Percentiles rank a stretch among this genome's conserved stretches.
phyloP scores from a whole-genome alignment of 371 early-diverging fungal genomes.

The Mortierella sp. region DNA sequence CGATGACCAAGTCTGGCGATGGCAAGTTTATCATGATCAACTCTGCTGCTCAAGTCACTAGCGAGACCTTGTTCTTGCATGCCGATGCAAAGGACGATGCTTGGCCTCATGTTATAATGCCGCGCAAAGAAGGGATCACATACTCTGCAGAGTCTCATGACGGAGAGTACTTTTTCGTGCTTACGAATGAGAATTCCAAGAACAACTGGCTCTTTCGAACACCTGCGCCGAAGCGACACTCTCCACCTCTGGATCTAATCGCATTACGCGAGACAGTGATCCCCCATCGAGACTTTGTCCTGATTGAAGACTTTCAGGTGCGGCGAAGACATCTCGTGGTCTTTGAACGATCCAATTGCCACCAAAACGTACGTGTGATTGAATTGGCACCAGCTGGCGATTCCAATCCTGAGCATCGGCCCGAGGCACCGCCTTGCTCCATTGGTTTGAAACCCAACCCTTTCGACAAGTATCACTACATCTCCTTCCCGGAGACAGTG shows the following conservation, averaged over 20 bases:
- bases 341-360: conserved; percentile 69
- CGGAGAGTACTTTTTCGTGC: conserved; percentile 60
- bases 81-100: conserved; percentile 37
- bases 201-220: conserved; percentile 64
- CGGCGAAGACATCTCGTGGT: conserved; percentile 63
- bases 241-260: conserved; percentile 19
- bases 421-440: conserved; percentile 31
- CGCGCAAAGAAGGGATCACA: conserved; percentile 58
- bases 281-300: conserved; percentile 64
- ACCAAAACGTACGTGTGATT: conserved; percentile 67
- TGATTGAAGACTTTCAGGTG: conserved; percentile 62
- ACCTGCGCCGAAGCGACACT: conserved; percentile 55
- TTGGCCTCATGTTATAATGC: conserved; percentile 55
- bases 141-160: conserved; percentile 62
- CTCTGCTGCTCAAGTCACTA: conserved; percentile 64
- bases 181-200: conserved; percentile 61
- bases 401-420: conserved; percentile 15
- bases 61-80: conserved; percentile 64
- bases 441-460: conserved; percentile 31
- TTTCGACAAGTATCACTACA: conserved; percentile 65
- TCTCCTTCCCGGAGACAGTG: conserved; percentile 68
- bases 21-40: conserved; percentile 62
- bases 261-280: conserved; percentile 60
- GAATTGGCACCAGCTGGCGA: conserved; percentile 23
- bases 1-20: conserved; percentile 60